These are phyloP conservation scores for Misopates orontium DNA, from an alignment of 257 asterid species.

Conservation along the genomic window DNA sequence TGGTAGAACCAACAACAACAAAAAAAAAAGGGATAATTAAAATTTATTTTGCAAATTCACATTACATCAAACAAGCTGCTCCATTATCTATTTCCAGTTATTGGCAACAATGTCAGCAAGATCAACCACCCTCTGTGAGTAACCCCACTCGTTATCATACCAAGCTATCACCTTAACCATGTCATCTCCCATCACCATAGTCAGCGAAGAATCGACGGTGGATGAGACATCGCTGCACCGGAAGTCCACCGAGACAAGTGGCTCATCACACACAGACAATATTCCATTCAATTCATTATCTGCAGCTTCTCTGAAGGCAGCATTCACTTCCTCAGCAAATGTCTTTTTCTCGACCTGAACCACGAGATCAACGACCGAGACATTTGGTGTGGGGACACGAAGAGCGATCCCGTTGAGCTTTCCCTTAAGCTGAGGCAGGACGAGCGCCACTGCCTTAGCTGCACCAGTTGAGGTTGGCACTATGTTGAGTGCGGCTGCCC, in stretches of 20 bases:
- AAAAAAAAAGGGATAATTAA: too few species aligned
- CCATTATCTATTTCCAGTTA: slow-evolving; percentile 60
- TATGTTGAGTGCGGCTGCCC: slow-evolving; percentile 96
- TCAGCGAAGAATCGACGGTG: slow-evolving; percentile 76
- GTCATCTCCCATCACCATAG: slow-evolving; percentile 99
- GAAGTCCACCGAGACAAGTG: slow-evolving; percentile 90
- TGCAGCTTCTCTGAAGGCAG: slow-evolving; percentile 81
- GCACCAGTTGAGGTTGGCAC: slow-evolving; percentile 98
- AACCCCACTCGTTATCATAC: slow-evolving; percentile 99
- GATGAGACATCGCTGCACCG: slow-evolving; percentile 90
- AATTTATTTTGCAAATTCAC: too few species aligned
- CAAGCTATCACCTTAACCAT: slow-evolving; percentile 98
- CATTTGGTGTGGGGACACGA: slow-evolving; percentile 96
- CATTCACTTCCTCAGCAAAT: slow-evolving; percentile 93
- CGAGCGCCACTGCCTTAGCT: slow-evolving; percentile 93
- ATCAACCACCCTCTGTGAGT: slow-evolving; percentile 99
- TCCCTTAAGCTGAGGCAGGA: slow-evolving; percentile 89
- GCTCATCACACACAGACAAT: slow-evolving; percentile 83
- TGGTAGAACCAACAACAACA: too few species aligned
- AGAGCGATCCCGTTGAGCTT: slow-evolving; percentile 95
- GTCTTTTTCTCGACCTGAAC: slow-evolving; percentile 94
- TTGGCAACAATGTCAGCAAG: slow-evolving; percentile 95
- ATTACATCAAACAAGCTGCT: too few species aligned
- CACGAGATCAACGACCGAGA: slow-evolving; percentile 87
- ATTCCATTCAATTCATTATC: slow-evolving; percentile 78